Conservation (phyloP, 345 rosid species). For the Moricandia moricandioides region DNA sequence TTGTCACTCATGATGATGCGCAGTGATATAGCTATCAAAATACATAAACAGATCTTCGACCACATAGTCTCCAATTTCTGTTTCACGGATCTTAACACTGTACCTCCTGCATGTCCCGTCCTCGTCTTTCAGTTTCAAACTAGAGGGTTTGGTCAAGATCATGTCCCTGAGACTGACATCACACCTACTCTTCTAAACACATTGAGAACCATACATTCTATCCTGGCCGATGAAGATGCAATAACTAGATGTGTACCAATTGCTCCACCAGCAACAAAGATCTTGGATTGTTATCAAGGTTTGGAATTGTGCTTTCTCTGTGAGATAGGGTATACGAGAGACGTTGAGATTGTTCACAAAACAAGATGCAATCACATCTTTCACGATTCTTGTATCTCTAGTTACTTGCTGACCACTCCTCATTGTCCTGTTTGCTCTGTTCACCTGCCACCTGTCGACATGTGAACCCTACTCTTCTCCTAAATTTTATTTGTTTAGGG, state of each 20-base stretch:
- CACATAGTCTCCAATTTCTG: background rate
- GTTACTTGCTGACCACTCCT: conserved; percentile 9
- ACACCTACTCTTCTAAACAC: background rate
- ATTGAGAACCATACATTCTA: background rate
- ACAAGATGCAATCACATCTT: conserved; percentile 30
- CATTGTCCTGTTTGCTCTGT: background rate
- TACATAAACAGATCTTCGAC: background rate
- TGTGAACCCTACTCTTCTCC: background rate
- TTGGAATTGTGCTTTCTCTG: background rate
- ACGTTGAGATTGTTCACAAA: conserved; percentile 11
- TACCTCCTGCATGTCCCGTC: background rate
- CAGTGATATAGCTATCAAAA: background rate
- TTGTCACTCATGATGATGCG: background rate
- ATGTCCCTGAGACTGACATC: background rate
- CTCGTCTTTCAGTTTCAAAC: background rate
- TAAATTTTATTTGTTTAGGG: background rate
- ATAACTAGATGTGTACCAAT: background rate
- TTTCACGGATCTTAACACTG: conserved; percentile 7
- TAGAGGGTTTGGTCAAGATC: background rate
- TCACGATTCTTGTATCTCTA: conserved; percentile 8
- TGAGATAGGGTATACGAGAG: conserved; percentile 3
- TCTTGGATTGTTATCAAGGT: conserved; percentile 15
- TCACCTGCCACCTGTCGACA: conserved; percentile 7
- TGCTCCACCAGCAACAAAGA: conserved; percentile 6
- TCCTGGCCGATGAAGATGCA: background rate